A percentile compares a stretch with the other conserved stretches of the same genome.
Conservation (phyloP, 2,329 filamentous ascomycete species). For the Nothophaeocryptopus gaeumannii region DNA sequence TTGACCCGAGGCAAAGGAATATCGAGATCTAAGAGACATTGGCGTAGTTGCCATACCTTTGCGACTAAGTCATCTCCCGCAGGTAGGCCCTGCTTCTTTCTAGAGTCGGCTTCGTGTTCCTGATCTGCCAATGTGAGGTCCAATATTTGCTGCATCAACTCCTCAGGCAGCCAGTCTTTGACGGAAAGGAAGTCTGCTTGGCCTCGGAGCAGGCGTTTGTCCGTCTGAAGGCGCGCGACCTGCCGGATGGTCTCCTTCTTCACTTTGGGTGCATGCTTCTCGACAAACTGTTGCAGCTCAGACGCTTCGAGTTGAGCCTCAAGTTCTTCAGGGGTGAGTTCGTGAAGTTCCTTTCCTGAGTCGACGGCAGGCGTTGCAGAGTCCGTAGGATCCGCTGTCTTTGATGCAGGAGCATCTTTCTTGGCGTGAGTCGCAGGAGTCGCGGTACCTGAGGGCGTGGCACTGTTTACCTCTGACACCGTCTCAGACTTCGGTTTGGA, state of each 20-base stretch:
- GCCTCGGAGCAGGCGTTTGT: slow-evolving; percentile 74
- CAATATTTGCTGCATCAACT: slow-evolving; percentile 74
- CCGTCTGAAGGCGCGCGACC: slow-evolving; percentile 74
- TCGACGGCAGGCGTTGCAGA: slow-evolving; percentile 11
- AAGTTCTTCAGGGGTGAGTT: slow-evolving; percentile 79
- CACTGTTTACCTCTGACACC: slow-evolving; percentile 28
- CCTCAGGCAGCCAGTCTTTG: slow-evolving; percentile 74
- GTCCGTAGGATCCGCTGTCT: slow-evolving; percentile 26
- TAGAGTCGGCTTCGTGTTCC: slow-evolving; percentile 30
- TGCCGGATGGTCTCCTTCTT: slow-evolving; percentile 77
- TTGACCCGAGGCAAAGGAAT: slow-evolving; percentile 65
- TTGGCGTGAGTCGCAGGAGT: slow-evolving; percentile 30
- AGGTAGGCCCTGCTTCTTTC: slow-evolving; percentile 51
- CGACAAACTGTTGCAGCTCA: slow-evolving; percentile 83
- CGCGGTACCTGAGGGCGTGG: slow-evolving; percentile 27
- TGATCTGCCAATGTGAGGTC: slow-evolving; percentile 66
- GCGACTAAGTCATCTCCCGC: slow-evolving; percentile 75
- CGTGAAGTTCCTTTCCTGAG: slow-evolving; percentile 41
- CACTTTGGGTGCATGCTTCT: slow-evolving; percentile 76
- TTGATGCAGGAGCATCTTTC: slow-evolving; percentile 24
- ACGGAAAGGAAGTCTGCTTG: slow-evolving; percentile 73
- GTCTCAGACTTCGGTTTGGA: slow-evolving; percentile 59
- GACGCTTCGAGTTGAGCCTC: slow-evolving; percentile 84
- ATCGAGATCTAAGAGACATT: slow-evolving; percentile 65
- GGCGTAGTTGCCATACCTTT: slow-evolving; percentile 80